Evolutionary conservation across 2,329 filamentous ascomycete genomes (phyloP).

Genomic region (Ophiostoma novo-ulmi): DNA sequence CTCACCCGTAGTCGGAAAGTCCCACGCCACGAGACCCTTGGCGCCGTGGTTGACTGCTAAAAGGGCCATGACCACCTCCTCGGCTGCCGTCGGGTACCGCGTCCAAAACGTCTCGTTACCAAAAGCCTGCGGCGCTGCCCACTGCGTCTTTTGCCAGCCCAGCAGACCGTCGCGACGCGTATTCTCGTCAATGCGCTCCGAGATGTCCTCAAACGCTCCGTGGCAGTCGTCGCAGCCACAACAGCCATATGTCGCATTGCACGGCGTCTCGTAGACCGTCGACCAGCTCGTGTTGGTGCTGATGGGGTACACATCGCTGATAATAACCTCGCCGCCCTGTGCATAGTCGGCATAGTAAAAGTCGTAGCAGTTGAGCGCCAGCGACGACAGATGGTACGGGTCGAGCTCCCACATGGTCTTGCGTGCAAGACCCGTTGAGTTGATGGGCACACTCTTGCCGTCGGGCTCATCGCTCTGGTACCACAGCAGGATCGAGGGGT

Average conservation of each 20-base stretch:
- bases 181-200: slow-evolving; percentile 6
- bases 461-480: slow-evolving; percentile 14
- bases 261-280: slow-evolving; percentile 4
- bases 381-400: slow-evolving; percentile 9
- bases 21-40: slow-evolving; percentile 9
- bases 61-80: slow-evolving; percentile 12
- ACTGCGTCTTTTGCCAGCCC: slow-evolving; percentile 12
- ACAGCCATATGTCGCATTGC: slow-evolving; percentile 9
- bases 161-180: neutral
- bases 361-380: slow-evolving; percentile 9
- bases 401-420: slow-evolving; percentile 1
- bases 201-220: neutral
- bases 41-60: slow-evolving; percentile 13
- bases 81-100: slow-evolving; percentile 1
- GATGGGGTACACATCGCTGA: slow-evolving; percentile 11
- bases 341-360: slow-evolving; percentile 13
- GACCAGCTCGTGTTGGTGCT: slow-evolving; percentile 15
- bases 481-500: slow-evolving; percentile 12
- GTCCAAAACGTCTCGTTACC: slow-evolving; percentile 11
- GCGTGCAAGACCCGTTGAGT: neutral
- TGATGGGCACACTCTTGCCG: slow-evolving; percentile 7
- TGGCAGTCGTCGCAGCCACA: slow-evolving; percentile 12
- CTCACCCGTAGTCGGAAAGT: neutral
- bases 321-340: neutral
- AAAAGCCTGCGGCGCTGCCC: slow-evolving; percentile 6